Base-by-base conservation (phyloP, 345 rosid species). In the Eucalyptus cloeziana region DNA sequence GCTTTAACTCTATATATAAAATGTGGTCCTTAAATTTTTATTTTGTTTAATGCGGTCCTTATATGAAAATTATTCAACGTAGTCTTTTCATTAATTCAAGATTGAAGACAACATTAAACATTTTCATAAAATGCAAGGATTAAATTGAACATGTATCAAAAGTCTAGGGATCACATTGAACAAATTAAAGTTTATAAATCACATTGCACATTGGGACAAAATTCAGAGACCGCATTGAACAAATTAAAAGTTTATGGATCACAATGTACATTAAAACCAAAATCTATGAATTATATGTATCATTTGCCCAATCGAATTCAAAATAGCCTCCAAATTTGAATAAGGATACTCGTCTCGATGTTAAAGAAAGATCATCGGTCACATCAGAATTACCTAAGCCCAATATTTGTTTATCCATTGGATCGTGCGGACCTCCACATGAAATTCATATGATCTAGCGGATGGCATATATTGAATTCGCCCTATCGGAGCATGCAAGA, bases 351-450 rank as follows among this genome's bases (percentile, higher is more conserved):
- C 0, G 1, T 69, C 12, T 31, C 4, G 7, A 31, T 43, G 22
- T 15, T 69, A 69, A 69, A 33, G 43, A 10, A 33, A 69, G 33
- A 69, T 11, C 21, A 33, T 33, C 4, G 0, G 0, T 71, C 3
- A 3, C 27, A 4, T 22, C 4, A 2, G 7, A 71, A 71, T 71
- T 10, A 37, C 8, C 0, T 71, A 71, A 2, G 27, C 0, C 81
- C 6, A 10, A 2, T 21, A 71, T 37, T 17, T 10, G 1, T 19
- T 19, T 71, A 19, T 71, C 25, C 1, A 2, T 21, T 7, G 7
- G 8, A 76, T 3, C 13, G 3, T 33, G 13, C 7, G 0, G 7
- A 10, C 25, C 44, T 17, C 4, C 0, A 1, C 44, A 17, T 33
- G 80, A 69, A 69, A 69, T 69, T 6, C 13, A 71, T 71, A 33